These are phyloP conservation scores for Trichoderma sp. DNA, from an alignment of 2,329 filamentous ascomycete genomes.

Conservation along the genomic window DNA sequence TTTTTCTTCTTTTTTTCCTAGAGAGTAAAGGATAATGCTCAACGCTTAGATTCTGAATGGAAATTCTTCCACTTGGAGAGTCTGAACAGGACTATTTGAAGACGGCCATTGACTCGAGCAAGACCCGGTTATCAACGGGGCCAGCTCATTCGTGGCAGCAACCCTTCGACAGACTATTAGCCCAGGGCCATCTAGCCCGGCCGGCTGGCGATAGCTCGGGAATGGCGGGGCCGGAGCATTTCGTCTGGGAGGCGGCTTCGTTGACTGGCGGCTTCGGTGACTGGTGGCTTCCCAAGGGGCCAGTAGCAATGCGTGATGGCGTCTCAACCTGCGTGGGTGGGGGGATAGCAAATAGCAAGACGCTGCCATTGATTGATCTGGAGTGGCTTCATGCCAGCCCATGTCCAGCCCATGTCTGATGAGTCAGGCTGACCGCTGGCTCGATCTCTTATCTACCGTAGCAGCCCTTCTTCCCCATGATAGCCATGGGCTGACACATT, in stretches of 20 bases:
- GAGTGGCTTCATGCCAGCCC: not conserved
- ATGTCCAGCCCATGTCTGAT: constrained; percentile 11
- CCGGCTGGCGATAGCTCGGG: not conserved
- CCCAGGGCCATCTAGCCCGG: not conserved
- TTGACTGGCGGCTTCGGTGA: not conserved
- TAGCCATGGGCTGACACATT: constrained; percentile 14
- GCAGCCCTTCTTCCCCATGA: constrained; percentile 6
- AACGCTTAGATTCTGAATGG: not conserved
- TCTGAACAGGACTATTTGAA: not conserved
- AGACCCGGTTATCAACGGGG: constrained; percentile 3
- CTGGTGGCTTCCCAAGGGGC: not conserved
- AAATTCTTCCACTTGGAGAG: not conserved
- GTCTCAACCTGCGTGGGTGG: not conserved
- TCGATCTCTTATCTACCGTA: constrained; percentile 6
- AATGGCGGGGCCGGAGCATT: constrained; percentile 2
- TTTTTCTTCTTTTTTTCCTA: not conserved
- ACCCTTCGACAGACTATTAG: not conserved
- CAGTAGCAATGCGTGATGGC: not conserved
- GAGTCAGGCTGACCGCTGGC: constrained; percentile 15
- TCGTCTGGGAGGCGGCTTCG: not conserved
- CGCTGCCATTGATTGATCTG: not conserved
- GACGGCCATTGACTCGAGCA: not conserved
- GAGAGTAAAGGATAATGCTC: not conserved
- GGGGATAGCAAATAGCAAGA: not conserved
- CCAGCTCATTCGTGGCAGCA: not conserved